Evolutionary conservation across 805 yeast species (phyloP).

Genomic region (Martiniozyma abietophila): DNA sequence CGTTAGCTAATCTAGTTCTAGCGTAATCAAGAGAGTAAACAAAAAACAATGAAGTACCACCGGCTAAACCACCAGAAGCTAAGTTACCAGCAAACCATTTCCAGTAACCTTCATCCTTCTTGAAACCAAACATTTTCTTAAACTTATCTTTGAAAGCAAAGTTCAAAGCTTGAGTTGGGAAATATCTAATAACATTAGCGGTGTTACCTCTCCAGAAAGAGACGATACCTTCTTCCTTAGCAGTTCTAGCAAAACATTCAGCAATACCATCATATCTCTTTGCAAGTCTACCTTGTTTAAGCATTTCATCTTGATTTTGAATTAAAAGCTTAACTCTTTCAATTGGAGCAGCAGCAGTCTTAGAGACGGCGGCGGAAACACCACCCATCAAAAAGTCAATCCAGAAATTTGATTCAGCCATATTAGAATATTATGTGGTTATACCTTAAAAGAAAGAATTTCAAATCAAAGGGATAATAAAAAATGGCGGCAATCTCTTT

Average conservation of each 20-base stretch:
- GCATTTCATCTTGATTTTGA: conserved; percentile 97
- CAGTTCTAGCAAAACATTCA: conserved; percentile 93
- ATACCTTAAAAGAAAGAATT: conserved; percentile 10
- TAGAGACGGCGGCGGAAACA: conserved; percentile 97
- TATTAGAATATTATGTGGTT: conserved; percentile 13
- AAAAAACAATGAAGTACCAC: conserved; percentile 88
- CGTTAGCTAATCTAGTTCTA: conserved; percentile 98
- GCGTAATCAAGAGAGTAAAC: conserved; percentile 97
- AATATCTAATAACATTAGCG: conserved; percentile 96
- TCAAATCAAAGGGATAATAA: background rate
- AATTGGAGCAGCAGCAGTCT: conserved; percentile 95
- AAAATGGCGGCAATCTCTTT: background rate
- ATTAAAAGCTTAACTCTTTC: conserved; percentile 94
- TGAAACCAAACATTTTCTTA: conserved; percentile 93
- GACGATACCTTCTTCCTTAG: conserved; percentile 83
- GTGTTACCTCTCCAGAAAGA: conserved; percentile 99
- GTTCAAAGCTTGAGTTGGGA: conserved; percentile 99
- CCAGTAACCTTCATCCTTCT: conserved; percentile 91
- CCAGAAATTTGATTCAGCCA: conserved; percentile 34
- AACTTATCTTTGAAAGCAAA: conserved; percentile 98
- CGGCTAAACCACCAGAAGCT: conserved; percentile 98
- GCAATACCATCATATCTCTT: conserved; percentile 79
- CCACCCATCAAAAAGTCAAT: conserved; percentile 92
- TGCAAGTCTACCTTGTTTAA: conserved; percentile 93
- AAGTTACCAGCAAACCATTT: conserved; percentile 95